Evolutionary conservation across 208 protist genomes (phyloP), one percentile per base, ranked within the genome.

Genomic region (Leishmania turanica): DNA sequence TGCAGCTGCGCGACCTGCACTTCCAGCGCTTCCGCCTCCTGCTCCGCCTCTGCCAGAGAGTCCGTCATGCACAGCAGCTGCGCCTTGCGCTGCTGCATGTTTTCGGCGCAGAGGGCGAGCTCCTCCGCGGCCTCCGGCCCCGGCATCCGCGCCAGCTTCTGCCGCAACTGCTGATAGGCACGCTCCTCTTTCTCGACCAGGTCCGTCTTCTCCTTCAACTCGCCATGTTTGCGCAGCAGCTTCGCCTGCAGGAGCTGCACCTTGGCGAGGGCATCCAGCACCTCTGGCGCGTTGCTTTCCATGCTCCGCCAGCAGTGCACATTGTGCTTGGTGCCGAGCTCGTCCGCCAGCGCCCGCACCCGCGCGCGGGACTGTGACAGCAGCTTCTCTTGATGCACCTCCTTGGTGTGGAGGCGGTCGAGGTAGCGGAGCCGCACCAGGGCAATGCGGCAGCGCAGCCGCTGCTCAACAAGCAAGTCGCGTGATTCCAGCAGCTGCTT

Each of bases 231-330:
- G 19, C 86, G 83, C n/a, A 99, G 96, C 31, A 99, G 89, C 45
- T 98, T 91, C 69, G 92, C 95, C 89, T 99, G 99, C 31, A 99
- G 85, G n/a, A 97, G 96, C 56, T 99, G 98, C 11, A 99, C 98
- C 87, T 99, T 99, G 78, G 99, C 96, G 27, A 99, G 89, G 56
- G 98, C 96, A 76, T 99, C 99, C 73, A 98, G 93, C 40, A 98
- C 84, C 37, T 94, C 89, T 9, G 99, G 99, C 69, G 99, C 98
- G 65, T 93, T 98, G 54, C 98, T 99, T 75, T 99, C 98, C 19
- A 99, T 86, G 69, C 96, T 96, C 53, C 99, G 91, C 99, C 99
- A 99, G 71, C 98, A 87, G 89, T 99, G 99, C 34, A 99, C 94
- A 87, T 99, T 99, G 83, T 99, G 98, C 27, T 98, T 99, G 54